A percentile compares a stretch with the other conserved stretches of the same genome.
Evolutionary conservation across 2,329 filamentous ascomycete genomes (phyloP).

Genomic region (Myriosclerotinia scirpicola): DNA sequence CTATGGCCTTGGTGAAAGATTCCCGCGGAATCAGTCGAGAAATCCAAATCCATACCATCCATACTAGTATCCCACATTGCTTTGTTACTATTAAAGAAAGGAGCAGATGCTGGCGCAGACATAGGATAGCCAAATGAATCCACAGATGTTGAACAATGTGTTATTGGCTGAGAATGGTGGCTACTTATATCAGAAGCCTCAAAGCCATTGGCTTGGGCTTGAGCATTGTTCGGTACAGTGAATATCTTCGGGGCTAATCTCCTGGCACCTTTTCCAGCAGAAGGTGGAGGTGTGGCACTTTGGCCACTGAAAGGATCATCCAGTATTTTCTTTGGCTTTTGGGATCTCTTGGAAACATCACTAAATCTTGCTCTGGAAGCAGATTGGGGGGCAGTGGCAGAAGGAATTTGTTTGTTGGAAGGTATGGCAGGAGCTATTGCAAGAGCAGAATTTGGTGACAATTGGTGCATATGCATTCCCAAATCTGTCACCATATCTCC

Average conservation of each 20-base stretch:
- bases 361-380: slow-evolving; percentile 32
- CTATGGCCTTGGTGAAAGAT: slow-evolving; percentile 44
- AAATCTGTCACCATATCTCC: slow-evolving; percentile 52
- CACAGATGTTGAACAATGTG: slow-evolving; percentile 49
- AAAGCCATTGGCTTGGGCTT: slow-evolving; percentile 35
- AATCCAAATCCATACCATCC: slow-evolving; percentile 60
- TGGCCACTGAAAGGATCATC: slow-evolving; percentile 45
- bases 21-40: slow-evolving; percentile 44
- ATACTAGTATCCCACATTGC: slow-evolving; percentile 57
- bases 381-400: slow-evolving; percentile 51
- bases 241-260: slow-evolving; percentile 50
- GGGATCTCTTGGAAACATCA: slow-evolving; percentile 45
- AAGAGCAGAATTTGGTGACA: slow-evolving; percentile 53
- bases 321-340: slow-evolving; percentile 42
- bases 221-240: slow-evolving; percentile 40
- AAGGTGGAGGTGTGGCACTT: slow-evolving; percentile 60
- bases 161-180: slow-evolving; percentile 51
- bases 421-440: slow-evolving; percentile 54
- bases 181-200: slow-evolving; percentile 30
- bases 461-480: slow-evolving; percentile 62
- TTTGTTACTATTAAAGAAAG: slow-evolving; percentile 47
- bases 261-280: slow-evolving; percentile 53
- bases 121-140: slow-evolving; percentile 62
- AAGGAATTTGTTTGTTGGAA: slow-evolving; percentile 57
- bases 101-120: slow-evolving; percentile 54